Evolutionary conservation across 768 basidiomycete species (phyloP), one percentile per base, ranked within the genome.

Genomic region (Phylloporus arenicola): DNA sequence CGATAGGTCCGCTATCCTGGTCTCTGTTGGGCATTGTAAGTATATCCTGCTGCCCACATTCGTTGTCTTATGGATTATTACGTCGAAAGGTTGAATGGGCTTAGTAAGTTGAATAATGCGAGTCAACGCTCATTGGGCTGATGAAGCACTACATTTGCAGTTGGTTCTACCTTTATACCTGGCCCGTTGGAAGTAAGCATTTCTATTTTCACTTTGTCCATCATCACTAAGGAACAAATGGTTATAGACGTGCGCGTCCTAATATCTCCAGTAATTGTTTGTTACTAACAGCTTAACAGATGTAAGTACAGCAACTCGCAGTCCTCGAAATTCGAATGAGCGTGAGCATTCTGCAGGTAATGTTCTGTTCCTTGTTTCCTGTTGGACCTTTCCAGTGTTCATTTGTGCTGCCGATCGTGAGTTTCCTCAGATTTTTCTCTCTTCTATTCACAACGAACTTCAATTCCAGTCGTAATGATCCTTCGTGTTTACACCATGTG

Each of bases 401-500:
- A 17, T 51, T 43, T 24, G 41, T 42, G 50, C 42, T 29, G 44
- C 47, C 6, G 53, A 58, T 40, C 43, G 56, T 58, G 11, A 40
- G 57, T 45, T 27, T 22, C 16, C 2, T 1, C 27, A 27, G 7
- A 3, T 3, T 3, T 7, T 16, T 11, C 6, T n/a, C 24, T 6
- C 13, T 9, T 30, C 4, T 19, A 8, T 22, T 24, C 43, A 3
- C 6, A 6, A 29, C 10, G 29, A 6, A 8, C 19, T 33, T 33
- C 12, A 27, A 17, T 7, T 16, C 4, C 16, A 56, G 55, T 56
- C 5, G 19, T 56, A 4, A 56, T 56, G 52, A 31, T 53, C 6
- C 14, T 56, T 8, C 48, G 51, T 14, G 51, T 56, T 1, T 56
- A 53, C 27, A 35, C 55, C 19, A 47, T 53, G 43, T 56, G 46